Conservation (phyloP, 768 basidiomycete species). For the Grammothele lineata region DNA sequence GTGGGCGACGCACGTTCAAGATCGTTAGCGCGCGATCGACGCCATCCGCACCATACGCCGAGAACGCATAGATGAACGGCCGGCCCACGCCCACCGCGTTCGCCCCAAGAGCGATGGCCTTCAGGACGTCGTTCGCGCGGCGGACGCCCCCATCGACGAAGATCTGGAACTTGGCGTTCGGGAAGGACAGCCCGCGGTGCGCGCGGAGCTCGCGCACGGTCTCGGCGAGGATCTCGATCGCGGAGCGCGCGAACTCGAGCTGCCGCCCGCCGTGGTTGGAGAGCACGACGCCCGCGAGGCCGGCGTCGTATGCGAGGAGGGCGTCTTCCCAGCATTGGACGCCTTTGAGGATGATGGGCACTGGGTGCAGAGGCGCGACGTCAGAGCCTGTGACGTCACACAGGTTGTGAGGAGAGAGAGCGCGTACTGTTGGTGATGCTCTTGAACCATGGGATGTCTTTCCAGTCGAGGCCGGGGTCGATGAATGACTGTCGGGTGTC, state of each 20-base stretch:
- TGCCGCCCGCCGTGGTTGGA: conserved; percentile 59
- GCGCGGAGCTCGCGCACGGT: conserved; percentile 69
- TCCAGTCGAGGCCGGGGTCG: conserved; percentile 86
- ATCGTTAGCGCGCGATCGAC: conserved; percentile 82
- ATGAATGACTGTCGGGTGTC: conserved; percentile 94
- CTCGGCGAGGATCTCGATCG: conserved; percentile 46
- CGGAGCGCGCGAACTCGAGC: conserved; percentile 44
- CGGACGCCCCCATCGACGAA: conserved; percentile 95
- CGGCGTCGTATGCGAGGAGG: conserved; percentile 44
- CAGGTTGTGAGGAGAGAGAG: too few relatives aligned
- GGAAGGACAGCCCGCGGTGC: conserved; percentile 64
- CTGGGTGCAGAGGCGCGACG: conserved; percentile 13
- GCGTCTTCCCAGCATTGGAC: conserved; percentile 64
- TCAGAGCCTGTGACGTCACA: not conserved
- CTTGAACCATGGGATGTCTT: conserved; percentile 66
- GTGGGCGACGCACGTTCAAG: conserved; percentile 47
- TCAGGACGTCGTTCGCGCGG: conserved; percentile 84
- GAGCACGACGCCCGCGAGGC: conserved; percentile 46
- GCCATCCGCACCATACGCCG: conserved; percentile 83
- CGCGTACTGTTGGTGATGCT: conserved; percentile 50
- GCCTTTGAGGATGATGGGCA: conserved; percentile 64
- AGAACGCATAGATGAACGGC: conserved; percentile 86
- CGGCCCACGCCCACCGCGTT: conserved; percentile 88
- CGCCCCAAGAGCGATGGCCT: conserved; percentile 86
- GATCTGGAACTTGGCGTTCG: conserved; percentile 77